Percentiles rank a stretch among this genome's conserved stretches.
These are phyloP conservation scores for Phascolomyces articulosus DNA, from an alignment of 371 early-diverging fungal species.

Conservation along the genomic window DNA sequence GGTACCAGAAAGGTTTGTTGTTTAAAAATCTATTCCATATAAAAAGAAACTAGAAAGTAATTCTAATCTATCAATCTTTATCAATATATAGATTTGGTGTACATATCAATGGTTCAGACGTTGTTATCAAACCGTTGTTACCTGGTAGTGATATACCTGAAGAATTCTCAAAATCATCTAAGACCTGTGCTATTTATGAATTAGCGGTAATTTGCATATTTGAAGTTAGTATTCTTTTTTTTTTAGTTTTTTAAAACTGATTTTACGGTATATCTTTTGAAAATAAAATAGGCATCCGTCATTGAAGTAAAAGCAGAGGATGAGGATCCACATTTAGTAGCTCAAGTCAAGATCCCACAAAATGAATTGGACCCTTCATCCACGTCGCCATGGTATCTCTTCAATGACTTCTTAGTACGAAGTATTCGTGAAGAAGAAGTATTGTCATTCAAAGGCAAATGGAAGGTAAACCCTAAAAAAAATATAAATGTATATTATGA, in stretches of 20 bases:
- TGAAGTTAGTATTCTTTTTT: neutral
- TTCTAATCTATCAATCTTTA: no score
- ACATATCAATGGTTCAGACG: slow-evolving; percentile 46
- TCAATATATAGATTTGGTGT: slow-evolving; percentile 46
- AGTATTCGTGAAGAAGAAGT: slow-evolving; percentile 73
- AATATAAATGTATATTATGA: no score
- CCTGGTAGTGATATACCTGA: slow-evolving; percentile 44
- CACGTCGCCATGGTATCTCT: slow-evolving; percentile 74
- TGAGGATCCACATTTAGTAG: slow-evolving; percentile 74
- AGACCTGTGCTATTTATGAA: slow-evolving; percentile 59
- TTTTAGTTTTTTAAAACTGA: neutral
- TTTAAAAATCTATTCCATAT: neutral
- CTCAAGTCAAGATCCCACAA: slow-evolving; percentile 55
- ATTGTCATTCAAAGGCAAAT: slow-evolving; percentile 64
- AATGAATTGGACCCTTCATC: neutral
- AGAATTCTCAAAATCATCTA: slow-evolving; percentile 41
- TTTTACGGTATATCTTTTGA: neutral
- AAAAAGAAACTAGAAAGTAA: neutral
- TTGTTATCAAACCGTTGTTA: slow-evolving; percentile 49
- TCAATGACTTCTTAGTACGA: slow-evolving; percentile 94
- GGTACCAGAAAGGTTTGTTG: slow-evolving; percentile 48
- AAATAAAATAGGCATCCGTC: slow-evolving; percentile 61
- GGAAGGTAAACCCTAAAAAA: slow-evolving; percentile 76
- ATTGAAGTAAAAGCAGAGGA: slow-evolving; percentile 66
- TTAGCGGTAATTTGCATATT: slow-evolving; percentile 39